phyloP scores from a whole-genome alignment of 345 rosid genomes.

The Bruguiera parviflora region DNA sequence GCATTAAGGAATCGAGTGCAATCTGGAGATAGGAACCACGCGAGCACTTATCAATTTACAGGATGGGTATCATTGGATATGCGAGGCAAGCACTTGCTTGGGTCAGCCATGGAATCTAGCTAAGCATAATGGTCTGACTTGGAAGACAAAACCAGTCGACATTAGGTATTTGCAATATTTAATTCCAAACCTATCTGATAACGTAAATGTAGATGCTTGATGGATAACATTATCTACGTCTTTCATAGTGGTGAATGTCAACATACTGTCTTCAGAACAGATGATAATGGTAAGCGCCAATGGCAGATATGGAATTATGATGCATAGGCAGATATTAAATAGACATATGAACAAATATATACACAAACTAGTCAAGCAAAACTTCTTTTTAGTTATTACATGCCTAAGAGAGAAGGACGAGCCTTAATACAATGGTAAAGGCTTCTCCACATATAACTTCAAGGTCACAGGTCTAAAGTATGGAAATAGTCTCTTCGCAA shows the following conservation, averaged over 20 bases:
- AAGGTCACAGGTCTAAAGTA: too few species aligned
- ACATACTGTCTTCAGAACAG: too few species aligned
- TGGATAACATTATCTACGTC: neutral
- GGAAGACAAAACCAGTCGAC: neutral
- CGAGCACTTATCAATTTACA: conserved; percentile 1
- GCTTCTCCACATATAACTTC: too few species aligned
- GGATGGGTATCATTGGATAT: conserved; percentile 10
- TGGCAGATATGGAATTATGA: too few species aligned
- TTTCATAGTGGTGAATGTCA: too few species aligned
- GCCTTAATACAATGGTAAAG: too few species aligned
- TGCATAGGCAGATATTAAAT: too few species aligned
- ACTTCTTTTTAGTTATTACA: too few species aligned
- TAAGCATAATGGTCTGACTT: neutral
- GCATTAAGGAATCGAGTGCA: conserved; percentile 21
- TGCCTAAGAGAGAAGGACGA: neutral
- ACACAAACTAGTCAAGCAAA: too few species aligned
- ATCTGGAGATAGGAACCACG: conserved; percentile 10
- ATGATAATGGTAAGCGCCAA: too few species aligned
- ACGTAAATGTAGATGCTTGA: neutral
- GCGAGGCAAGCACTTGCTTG: conserved; percentile 24
- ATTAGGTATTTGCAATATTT: neutral
- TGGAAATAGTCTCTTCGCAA: too few species aligned
- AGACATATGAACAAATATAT: too few species aligned
- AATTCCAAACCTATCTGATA: neutral
- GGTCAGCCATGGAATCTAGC: conserved; percentile 11